Conservation (phyloP, 257 asterid genomes). For the Mentha longifolia region DNA sequence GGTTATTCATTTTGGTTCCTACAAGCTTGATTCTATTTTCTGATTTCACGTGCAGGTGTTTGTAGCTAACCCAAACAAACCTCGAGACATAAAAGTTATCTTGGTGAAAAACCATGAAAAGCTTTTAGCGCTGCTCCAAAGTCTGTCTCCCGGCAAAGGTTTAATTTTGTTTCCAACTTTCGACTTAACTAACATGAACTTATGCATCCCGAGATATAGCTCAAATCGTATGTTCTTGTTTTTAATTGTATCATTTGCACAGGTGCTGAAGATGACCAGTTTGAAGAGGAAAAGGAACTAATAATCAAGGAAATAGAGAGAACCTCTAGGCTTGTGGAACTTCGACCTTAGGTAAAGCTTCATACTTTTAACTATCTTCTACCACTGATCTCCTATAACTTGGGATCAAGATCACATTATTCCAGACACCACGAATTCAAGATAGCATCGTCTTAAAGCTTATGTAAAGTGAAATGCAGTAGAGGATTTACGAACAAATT, state of each 20-base stretch:
- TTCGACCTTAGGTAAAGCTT: slow-evolving; percentile 53
- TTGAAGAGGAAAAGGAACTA: slow-evolving; percentile 92
- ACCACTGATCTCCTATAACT: slow-evolving; percentile 1
- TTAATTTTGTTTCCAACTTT: slow-evolving; percentile 15
- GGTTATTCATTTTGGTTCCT: slow-evolving; percentile 18
- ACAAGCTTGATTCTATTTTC: slow-evolving; percentile 23
- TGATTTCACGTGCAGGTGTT: slow-evolving; percentile 61
- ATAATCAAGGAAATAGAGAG: slow-evolving; percentile 87
- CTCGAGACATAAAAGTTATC: slow-evolving; percentile 82
- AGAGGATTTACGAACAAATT: slow-evolving; percentile 18
- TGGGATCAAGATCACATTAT: not conserved
- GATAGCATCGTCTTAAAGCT: slow-evolving; percentile 28
- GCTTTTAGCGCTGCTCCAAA: slow-evolving; percentile 70
- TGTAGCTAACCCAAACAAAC: slow-evolving; percentile 98
- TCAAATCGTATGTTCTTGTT: slow-evolving; percentile 18
- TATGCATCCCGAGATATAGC: not conserved
- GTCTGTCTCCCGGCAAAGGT: slow-evolving; percentile 89
- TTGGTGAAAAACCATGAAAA: slow-evolving; percentile 84
- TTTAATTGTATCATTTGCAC: slow-evolving; percentile 31
- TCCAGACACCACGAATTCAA: slow-evolving; percentile 21
- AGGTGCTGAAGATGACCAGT: slow-evolving; percentile 94
- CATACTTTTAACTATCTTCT: slow-evolving; percentile 20
- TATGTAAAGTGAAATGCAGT: slow-evolving; percentile 29
- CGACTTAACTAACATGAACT: not conserved
- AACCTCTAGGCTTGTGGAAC: slow-evolving; percentile 62